Evolutionary conservation across 805 yeast species (phyloP).

Genomic region (Ogataea pilisensis): DNA sequence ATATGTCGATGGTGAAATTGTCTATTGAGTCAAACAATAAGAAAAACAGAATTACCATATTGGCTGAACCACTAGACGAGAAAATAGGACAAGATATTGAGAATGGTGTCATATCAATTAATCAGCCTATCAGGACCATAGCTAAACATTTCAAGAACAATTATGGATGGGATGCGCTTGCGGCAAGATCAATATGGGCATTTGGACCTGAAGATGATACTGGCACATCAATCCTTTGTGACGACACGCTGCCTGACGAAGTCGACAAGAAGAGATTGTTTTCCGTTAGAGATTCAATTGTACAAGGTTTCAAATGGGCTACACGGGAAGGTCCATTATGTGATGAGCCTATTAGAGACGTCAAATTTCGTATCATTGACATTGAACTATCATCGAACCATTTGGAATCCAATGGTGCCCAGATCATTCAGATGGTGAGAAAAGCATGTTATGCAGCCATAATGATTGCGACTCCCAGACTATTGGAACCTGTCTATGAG

Average conservation of each 20-base stretch:
- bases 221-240: constrained; percentile 48
- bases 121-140: constrained; percentile 38
- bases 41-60: constrained; percentile 56
- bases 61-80: constrained; percentile 70
- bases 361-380: constrained; percentile 68
- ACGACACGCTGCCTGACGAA: constrained; percentile 74
- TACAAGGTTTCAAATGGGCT: constrained; percentile 83
- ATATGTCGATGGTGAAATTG: constrained; percentile 65
- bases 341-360: constrained; percentile 72
- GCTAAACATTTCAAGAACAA: constrained; percentile 52
- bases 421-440: constrained; percentile 76
- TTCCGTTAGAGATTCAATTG: constrained; percentile 49
- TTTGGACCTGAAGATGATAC: constrained; percentile 56
- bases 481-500: constrained; percentile 78
- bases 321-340: constrained; percentile 87
- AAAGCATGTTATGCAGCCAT: constrained; percentile 82
- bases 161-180: constrained; percentile 78
- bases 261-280: constrained; percentile 51
- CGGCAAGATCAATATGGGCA: constrained; percentile 78
- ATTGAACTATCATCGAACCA: constrained; percentile 46
- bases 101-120: constrained; percentile 33
- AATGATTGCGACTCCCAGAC: constrained; percentile 69
- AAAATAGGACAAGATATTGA: constrained; percentile 55
- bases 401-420: constrained; percentile 53
- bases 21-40: constrained; percentile 53